Percentiles rank a stretch among this genome's conserved stretches.
Conservation (phyloP, 148 eudicot species). For the Persicaria tinctoria region DNA sequence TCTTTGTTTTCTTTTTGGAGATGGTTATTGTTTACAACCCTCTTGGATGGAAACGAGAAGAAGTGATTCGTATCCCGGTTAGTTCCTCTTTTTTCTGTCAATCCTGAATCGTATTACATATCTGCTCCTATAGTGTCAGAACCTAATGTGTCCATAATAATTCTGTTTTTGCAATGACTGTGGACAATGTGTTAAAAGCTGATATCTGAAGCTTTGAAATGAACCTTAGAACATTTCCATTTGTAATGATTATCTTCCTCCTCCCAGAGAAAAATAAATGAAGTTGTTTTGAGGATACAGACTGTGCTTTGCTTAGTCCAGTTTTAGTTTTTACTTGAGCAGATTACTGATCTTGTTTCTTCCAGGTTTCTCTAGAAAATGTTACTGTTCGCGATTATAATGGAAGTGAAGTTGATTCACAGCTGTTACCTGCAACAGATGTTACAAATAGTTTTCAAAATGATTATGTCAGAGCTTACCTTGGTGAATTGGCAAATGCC, state of each 20-base stretch:
- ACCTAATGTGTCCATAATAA: not conserved
- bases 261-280: not conserved
- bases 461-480: constrained; percentile 52
- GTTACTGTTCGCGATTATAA: constrained; percentile 52
- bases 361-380: constrained; percentile 54
- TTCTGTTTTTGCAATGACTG: too few relatives aligned
- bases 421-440: constrained; percentile 60
- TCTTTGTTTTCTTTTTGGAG: constrained; percentile 25
- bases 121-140: not conserved
- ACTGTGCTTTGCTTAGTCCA: not conserved
- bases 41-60: constrained; percentile 73
- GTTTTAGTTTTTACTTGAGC: not conserved
- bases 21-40: constrained; percentile 64
- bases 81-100: constrained; percentile 23
- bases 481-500: constrained; percentile 38
- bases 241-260: not conserved
- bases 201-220: not conserved
- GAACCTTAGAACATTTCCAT: not conserved
- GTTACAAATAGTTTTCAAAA: constrained; percentile 43
- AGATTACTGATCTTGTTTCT: constrained; percentile 8
- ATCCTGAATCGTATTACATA: not conserved
- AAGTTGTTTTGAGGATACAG: not conserved
- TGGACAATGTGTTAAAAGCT: not conserved
- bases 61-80: constrained; percentile 64
- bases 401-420: constrained; percentile 68